Base-by-base conservation (phyloP, 2,329 filamentous ascomycete genomes). In the Fusarium albosuccineum region DNA sequence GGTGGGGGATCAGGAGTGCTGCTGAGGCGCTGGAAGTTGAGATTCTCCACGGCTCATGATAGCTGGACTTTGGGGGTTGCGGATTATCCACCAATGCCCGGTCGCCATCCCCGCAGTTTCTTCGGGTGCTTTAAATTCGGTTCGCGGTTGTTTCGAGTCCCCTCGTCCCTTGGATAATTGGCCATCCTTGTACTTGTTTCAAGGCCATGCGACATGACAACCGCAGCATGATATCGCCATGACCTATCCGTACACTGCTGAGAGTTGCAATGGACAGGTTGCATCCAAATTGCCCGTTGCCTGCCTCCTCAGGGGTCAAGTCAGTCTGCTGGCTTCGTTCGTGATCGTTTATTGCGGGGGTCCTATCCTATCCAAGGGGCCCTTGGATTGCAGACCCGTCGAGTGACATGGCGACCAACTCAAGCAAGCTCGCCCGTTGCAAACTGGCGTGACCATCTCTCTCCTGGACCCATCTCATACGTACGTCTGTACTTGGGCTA, bases 11-110 rank as follows among this genome's bases (percentile, higher is more conserved):
- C 49, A 36, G 16, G 29, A 22, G 17, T 22, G 51, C 37, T 41
- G 55, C 56, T 40, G 33, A 59, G 64, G 59, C 58, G 61, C 60
- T 69, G 71, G 71, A 22, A 68, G 52, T 51, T 64, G 57, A 57
- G 60, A 73, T 73, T 73, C 71, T 73, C 71, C 71, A 71, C 41
- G 34, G 33, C 29, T n/a, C 57, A 48, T 69, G 59, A 73, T 73
- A 72, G 67, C 67, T 55, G 71, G 69, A 62, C 53, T 46, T 63
- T 22, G 17, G 44, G 37, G 7, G 5, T 10, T 6, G 9, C 2
- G 8, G 13, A 65, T 68, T 68, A 57, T 73, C 71, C 71, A 42
- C 71, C 71, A 73, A 73, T 73, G 40, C 45, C 3, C 7, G 2
- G 27, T 14, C 3, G 14, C 9, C 11, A 37, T 67, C 62, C 62